A percentile compares a stretch with the other conserved stretches of the same genome.
Evolutionary conservation across 352 stramenopile genomes (phyloP).

Genomic region (Phytopythium montanum): DNA sequence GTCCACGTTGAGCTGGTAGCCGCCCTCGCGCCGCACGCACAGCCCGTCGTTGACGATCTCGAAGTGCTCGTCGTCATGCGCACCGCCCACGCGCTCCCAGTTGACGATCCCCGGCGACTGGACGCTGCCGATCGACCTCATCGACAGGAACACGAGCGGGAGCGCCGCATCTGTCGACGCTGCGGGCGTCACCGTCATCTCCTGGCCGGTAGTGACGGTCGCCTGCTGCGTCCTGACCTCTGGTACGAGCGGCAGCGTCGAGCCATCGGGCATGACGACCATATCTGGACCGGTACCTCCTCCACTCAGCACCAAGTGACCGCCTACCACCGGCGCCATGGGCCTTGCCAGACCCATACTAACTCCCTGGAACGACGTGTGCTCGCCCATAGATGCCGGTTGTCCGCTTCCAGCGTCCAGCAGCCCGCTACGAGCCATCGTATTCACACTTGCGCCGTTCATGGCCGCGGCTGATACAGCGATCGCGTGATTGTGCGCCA

Average conservation of each 20-base stretch:
- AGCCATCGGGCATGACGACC: background rate
- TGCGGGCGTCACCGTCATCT: background rate
- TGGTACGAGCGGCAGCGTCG: background rate
- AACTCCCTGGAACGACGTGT: background rate
- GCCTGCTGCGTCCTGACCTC: background rate
- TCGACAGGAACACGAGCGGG: slow-evolving; percentile 31
- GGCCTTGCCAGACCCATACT: background rate
- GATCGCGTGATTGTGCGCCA: background rate
- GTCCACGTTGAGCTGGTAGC: slow-evolving; percentile 43
- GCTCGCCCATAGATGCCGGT: background rate
- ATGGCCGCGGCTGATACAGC: background rate
- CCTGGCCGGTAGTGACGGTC: background rate
- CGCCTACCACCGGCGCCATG: background rate
- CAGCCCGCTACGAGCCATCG: background rate
- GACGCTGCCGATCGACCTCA: slow-evolving; percentile 31
- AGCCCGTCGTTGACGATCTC: slow-evolving; percentile 31
- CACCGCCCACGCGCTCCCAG: slow-evolving; percentile 29
- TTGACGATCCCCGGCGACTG: slow-evolving; percentile 32
- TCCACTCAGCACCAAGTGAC: background rate
- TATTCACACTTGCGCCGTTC: background rate
- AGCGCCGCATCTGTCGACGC: slow-evolving; percentile 5
- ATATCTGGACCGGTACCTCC: background rate
- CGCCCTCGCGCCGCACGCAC: slow-evolving; percentile 22
- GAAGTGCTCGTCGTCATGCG: slow-evolving; percentile 32
- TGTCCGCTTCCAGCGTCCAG: background rate